Percentiles rank a stretch among this genome's conserved stretches.
Evolutionary conservation across 2,329 filamentous ascomycete species (phyloP).

Genomic region (Immersiporthe knoxdaviesiana): DNA sequence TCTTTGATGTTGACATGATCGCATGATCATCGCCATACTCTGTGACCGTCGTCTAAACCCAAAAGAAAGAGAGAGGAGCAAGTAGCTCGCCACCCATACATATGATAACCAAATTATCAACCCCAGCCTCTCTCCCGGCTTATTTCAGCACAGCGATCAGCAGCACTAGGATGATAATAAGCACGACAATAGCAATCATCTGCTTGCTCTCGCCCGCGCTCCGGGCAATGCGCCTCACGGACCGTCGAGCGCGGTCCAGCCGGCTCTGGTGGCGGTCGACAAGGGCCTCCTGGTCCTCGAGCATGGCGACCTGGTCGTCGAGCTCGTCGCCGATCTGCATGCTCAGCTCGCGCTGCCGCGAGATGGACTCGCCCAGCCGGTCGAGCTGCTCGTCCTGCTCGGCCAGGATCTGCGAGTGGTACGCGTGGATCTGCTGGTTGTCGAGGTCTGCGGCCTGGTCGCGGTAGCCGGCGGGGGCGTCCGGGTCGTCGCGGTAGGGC

Average conservation of each 20-base stretch:
- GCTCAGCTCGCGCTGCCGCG: constrained; percentile 86
- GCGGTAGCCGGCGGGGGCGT: constrained; percentile 58
- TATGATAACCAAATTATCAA: background rate
- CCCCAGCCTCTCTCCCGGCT: background rate
- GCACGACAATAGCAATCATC: constrained; percentile 76
- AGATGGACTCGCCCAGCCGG: constrained; percentile 79
- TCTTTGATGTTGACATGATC: background rate
- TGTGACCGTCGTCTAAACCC: background rate
- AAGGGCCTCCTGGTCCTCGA: constrained; percentile 85
- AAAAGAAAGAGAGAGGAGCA: background rate
- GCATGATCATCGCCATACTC: background rate
- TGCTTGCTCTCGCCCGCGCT: constrained; percentile 85
- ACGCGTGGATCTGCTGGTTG: constrained; percentile 85
- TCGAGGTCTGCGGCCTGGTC: constrained; percentile 64
- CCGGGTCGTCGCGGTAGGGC: constrained; percentile 73
- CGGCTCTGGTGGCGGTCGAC: constrained; percentile 80
- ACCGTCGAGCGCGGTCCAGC: constrained; percentile 73
- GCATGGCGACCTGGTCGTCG: constrained; percentile 83
- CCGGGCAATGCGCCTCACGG: constrained; percentile 72
- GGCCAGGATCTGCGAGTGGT: constrained; percentile 79
- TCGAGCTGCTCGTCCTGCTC: constrained; percentile 96
- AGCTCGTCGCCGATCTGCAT: constrained; percentile 97
- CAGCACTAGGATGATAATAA: constrained; percentile 82
- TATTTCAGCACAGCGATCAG: constrained; percentile 82
- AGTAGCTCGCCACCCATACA: background rate